Conservation (phyloP, 345 rosid genomes). For the Trapa bicornis region DNA sequence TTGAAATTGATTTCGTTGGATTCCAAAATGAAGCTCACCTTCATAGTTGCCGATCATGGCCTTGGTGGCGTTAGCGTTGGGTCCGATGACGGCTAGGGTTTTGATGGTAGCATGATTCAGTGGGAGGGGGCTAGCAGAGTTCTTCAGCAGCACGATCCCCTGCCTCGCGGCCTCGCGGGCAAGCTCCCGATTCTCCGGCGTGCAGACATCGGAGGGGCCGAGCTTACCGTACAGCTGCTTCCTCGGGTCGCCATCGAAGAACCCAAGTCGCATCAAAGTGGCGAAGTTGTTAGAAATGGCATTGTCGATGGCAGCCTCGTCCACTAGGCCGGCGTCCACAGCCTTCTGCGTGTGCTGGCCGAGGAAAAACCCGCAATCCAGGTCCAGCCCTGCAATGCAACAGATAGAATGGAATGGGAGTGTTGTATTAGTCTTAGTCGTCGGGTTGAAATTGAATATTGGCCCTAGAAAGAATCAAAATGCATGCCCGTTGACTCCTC, state of each 20-base stretch:
- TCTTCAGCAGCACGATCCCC: conserved; percentile 87
- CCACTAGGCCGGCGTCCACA: conserved; percentile 49
- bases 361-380: conserved; percentile 70
- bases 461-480: neutral
- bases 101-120: conserved; percentile 43
- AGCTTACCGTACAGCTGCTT: conserved; percentile 56
- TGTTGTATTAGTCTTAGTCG: neutral
- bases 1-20: neutral
- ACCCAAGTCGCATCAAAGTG: conserved; percentile 79
- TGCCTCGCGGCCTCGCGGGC: conserved; percentile 88
- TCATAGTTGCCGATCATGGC: conserved; percentile 96
- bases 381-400: conserved; percentile 46
- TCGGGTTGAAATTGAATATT: neutral
- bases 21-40: conserved; percentile 21
- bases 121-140: conserved; percentile 45
- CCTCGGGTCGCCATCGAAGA: conserved; percentile 85
- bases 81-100: conserved; percentile 78
- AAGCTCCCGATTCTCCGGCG: conserved; percentile 52
- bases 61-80: conserved; percentile 80
- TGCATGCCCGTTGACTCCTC: neutral
- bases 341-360: conserved; percentile 71
- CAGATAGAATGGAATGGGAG: neutral
- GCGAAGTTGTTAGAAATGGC: conserved; percentile 75
- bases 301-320: conserved; percentile 40
- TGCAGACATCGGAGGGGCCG: conserved; percentile 77